Evolutionary conservation across 768 basidiomycete species (phyloP).

Genomic region (Gyrodon lividus): DNA sequence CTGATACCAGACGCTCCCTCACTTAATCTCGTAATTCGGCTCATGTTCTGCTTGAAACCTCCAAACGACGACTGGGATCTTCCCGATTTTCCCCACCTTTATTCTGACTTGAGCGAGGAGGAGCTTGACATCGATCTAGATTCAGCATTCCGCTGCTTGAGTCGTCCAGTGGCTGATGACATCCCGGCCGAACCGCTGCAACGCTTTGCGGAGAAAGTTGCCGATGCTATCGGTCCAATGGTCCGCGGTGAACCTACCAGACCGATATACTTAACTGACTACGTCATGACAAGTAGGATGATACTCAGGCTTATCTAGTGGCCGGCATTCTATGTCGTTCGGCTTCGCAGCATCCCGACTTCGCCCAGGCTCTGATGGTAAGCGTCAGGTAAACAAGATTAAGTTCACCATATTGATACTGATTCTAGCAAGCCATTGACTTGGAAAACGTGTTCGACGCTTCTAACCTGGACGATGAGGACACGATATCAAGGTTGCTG

Average conservation of each 20-base stretch:
- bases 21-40: constrained; percentile 60
- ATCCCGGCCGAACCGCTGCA: constrained; percentile 47
- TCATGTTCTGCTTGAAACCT: constrained; percentile 81
- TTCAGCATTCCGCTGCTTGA: constrained; percentile 49
- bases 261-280: constrained; percentile 1
- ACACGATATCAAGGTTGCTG: constrained; percentile 53
- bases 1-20: constrained; percentile 63
- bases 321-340: constrained; percentile 62
- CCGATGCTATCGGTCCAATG: constrained; percentile 54
- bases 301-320: constrained; percentile 56
- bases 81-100: constrained; percentile 68
- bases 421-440: constrained; percentile 55
- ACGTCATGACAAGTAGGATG: constrained; percentile 36
- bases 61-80: constrained; percentile 78
- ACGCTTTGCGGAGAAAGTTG: constrained; percentile 55
- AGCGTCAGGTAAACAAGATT: neutral
- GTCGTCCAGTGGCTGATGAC: constrained; percentile 61
- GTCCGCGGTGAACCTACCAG: constrained; percentile 36
- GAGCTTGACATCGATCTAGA: constrained; percentile 58
- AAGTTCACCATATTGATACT: constrained; percentile 9
- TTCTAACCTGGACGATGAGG: constrained; percentile 48
- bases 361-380: constrained; percentile 47
- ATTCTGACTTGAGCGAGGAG: constrained; percentile 56
- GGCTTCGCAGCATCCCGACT: constrained; percentile 60
- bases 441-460: constrained; percentile 53